phyloP scores from a whole-genome alignment of 805 yeast genomes.

The Zygosaccharomyces kombuchaensis region DNA sequence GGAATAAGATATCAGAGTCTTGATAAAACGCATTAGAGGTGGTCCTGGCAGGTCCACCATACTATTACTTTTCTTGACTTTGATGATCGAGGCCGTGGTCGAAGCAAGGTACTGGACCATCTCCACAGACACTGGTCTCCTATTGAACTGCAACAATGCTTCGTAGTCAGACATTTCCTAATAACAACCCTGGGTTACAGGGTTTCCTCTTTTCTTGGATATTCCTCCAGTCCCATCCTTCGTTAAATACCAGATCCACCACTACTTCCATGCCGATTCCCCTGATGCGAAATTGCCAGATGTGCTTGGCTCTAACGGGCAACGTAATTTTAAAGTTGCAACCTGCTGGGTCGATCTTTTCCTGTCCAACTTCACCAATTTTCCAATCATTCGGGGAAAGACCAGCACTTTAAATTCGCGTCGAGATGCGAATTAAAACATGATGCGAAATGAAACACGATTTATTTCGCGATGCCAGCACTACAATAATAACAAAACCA shows the following conservation, averaged over 20 bases:
- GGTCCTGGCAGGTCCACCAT: constrained; percentile 33
- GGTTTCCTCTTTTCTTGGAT: neutral
- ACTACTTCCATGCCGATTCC: neutral
- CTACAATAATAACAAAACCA: neutral
- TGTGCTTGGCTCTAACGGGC: constrained; percentile 7
- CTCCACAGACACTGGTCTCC: constrained; percentile 26
- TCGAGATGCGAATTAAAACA: neutral
- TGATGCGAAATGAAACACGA: neutral
- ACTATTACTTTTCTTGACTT: constrained; percentile 19
- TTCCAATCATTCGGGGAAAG: constrained; percentile 1
- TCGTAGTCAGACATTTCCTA: constrained; percentile 27
- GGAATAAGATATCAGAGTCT: constrained; percentile 66
- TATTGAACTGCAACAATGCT: constrained; percentile 29
- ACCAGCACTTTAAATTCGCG: constrained; percentile 6
- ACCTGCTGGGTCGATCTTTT: constrained; percentile 8
- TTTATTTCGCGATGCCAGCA: constrained; percentile 6
- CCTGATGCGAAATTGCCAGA: constrained; percentile 3
- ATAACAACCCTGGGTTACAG: neutral
- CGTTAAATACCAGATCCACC: constrained; percentile 3
- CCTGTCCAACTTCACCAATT: constrained; percentile 2
- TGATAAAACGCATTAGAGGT: constrained; percentile 60
- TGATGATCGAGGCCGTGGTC: constrained; percentile 29
- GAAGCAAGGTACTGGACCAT: constrained; percentile 30
- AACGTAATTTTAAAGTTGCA: neutral
- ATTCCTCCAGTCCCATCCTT: neutral